phyloP scores from a whole-genome alignment of 441 rosid genomes.

The Euphorbia schlechtendalii region DNA sequence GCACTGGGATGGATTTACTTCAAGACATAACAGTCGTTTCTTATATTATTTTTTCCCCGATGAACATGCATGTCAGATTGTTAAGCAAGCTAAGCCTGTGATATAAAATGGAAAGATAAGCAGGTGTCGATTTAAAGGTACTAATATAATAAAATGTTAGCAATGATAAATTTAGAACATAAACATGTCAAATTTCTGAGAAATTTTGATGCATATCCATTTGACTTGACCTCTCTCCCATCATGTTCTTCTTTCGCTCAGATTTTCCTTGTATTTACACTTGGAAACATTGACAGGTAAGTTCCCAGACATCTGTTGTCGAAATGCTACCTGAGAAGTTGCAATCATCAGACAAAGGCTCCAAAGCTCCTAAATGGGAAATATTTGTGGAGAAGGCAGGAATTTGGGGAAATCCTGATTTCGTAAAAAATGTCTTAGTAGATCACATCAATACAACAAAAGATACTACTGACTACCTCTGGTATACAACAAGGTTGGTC shows the following conservation, averaged over 20 bases:
- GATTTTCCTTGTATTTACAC: neutral
- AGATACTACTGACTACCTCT: conserved; percentile 84
- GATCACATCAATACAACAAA: conserved; percentile 86
- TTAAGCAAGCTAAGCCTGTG: neutral
- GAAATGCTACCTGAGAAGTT: conserved; percentile 75
- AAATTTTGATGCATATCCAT: neutral
- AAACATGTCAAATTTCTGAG: neutral
- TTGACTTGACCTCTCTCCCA: conserved; percentile 3
- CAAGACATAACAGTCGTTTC: neutral
- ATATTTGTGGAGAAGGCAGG: conserved; percentile 64
- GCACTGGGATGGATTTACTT: neutral
- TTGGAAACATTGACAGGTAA: conserved; percentile 44
- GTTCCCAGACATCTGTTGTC: conserved; percentile 52
- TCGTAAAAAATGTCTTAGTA: conserved; percentile 46
- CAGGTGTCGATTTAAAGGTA: neutral
- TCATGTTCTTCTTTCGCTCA: neutral
- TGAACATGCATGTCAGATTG: neutral
- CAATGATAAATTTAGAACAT: too few species aligned
- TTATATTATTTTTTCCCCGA: neutral
- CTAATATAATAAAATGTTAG: too few species aligned
- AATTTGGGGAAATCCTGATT: conserved; percentile 73
- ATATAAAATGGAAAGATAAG: neutral
- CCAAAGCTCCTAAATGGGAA: conserved; percentile 61
- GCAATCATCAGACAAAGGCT: conserved; percentile 33
- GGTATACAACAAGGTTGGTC: conserved; percentile 89